Evolutionary conservation across 306 rosid genomes (phyloP).

Genomic region (apple (Malus domestica)): DNA sequence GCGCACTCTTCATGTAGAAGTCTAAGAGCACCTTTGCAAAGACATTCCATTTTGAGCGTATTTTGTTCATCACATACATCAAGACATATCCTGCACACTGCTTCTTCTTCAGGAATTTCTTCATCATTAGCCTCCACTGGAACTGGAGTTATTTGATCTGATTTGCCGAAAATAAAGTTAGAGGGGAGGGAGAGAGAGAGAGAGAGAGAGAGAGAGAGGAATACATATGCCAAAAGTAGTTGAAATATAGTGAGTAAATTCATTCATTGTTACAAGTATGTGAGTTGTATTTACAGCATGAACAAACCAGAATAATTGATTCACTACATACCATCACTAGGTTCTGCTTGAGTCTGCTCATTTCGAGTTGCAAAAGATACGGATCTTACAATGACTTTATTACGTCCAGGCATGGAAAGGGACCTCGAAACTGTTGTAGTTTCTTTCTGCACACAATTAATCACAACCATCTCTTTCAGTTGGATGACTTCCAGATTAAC

Average conservation of each 20-base stretch:
- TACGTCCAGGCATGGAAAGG: constrained; percentile 72
- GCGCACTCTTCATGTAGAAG: constrained; percentile 84
- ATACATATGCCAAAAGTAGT: background rate
- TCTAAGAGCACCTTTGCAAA: constrained; percentile 90
- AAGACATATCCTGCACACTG: constrained; percentile 87
- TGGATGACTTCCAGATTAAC: background rate
- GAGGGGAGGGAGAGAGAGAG: background rate
- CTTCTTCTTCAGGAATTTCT: constrained; percentile 99
- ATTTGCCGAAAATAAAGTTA: background rate
- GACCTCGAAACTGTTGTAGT: constrained; percentile 70
- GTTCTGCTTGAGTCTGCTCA: constrained; percentile 41
- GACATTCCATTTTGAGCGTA: constrained; percentile 95
- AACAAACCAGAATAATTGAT: constrained; percentile 14
- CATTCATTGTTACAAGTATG: background rate
- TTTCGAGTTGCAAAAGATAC: constrained; percentile 48
- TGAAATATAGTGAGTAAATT: background rate
- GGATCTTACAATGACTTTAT: constrained; percentile 75
- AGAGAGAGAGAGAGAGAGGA: background rate
- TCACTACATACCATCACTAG: constrained; percentile 52
- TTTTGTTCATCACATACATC: constrained; percentile 78
- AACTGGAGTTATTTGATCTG: constrained; percentile 73
- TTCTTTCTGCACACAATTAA: constrained; percentile 61
- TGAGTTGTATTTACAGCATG: constrained; percentile 2
- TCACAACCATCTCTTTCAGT: background rate
- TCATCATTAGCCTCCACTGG: constrained; percentile 60